phyloP scores from a whole-genome alignment of 345 rosid genomes.

The Corchorus capsularis region DNA sequence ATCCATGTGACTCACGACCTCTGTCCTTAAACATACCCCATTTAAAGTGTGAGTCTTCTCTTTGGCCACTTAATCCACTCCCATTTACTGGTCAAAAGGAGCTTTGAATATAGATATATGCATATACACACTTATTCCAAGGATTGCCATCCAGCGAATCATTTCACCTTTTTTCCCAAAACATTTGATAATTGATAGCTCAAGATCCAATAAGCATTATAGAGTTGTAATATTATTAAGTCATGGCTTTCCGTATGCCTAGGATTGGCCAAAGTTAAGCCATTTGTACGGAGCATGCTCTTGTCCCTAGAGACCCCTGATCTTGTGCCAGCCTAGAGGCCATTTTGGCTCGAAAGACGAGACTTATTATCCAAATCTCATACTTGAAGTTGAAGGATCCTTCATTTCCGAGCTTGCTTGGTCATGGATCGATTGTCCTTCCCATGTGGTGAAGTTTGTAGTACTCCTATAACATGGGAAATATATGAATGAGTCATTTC shows the following conservation, averaged over 20 bases:
- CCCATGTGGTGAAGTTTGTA: background rate
- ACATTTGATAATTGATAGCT: background rate
- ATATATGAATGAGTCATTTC: background rate
- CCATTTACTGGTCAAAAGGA: conserved; percentile 12
- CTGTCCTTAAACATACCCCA: background rate
- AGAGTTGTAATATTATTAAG: background rate
- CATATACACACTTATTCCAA: background rate
- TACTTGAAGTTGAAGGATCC: background rate
- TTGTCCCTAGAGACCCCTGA: background rate
- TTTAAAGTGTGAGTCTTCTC: background rate
- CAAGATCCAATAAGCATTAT: conserved; percentile 12
- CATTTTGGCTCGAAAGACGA: background rate
- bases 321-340: conserved; percentile 20
- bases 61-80: background rate
- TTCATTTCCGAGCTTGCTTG: background rate
- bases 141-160: background rate
- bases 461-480: background rate
- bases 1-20: conserved; percentile 15
- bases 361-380: background rate
- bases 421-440: background rate
- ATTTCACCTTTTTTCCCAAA: background rate
- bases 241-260: conserved; percentile 18
- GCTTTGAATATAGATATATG: conserved; percentile 12
- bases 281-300: conserved; percentile 11
- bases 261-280: conserved; percentile 17